A percentile compares a stretch with the other conserved stretches of the same genome.
These are phyloP conservation scores for Serendipita sp. DNA, from an alignment of 768 basidiomycete genomes.

Conservation along the genomic window DNA sequence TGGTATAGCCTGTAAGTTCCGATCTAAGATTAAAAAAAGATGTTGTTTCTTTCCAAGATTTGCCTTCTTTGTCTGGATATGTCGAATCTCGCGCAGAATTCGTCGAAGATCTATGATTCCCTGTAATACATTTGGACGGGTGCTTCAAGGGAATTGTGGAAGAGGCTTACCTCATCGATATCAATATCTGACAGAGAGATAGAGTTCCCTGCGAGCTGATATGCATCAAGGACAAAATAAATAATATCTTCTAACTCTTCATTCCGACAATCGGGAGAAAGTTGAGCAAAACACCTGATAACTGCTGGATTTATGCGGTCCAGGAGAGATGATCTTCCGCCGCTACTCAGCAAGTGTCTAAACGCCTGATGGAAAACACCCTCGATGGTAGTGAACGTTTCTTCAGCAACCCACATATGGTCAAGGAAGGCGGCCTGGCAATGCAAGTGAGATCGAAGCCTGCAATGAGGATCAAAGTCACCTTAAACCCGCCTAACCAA, in stretches of 20 bases:
- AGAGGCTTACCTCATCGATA: conserved; percentile 51
- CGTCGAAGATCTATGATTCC: conserved; percentile 9
- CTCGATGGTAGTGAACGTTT: too few relatives aligned
- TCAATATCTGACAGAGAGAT: conserved; percentile 86
- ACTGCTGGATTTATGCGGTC: conserved; percentile 44
- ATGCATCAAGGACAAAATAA: conserved; percentile 85
- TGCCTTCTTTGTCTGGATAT: conserved; percentile 26
- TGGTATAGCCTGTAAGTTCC: conserved; percentile 72
- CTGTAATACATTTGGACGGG: background rate
- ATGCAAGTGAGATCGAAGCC: background rate
- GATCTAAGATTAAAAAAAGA: conserved; percentile 77
- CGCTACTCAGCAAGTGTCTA: background rate
- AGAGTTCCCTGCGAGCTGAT: conserved; percentile 81
- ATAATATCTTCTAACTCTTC: conserved; percentile 92
- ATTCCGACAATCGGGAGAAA: conserved; percentile 68
- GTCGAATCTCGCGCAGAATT: conserved; percentile 60
- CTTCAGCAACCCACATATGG: too few relatives aligned
- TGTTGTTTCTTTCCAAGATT: conserved; percentile 42
- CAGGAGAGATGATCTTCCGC: conserved; percentile 10
- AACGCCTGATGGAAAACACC: background rate
- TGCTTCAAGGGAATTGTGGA: background rate
- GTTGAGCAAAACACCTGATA: conserved; percentile 70
- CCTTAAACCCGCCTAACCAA: conserved; percentile 98
- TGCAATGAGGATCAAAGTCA: conserved; percentile 19
- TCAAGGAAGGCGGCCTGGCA: too few relatives aligned